These are phyloP conservation scores for Daldinia loculata DNA, from an alignment of 495 filamentous ascomycete genomes.

Conservation along the genomic window DNA sequence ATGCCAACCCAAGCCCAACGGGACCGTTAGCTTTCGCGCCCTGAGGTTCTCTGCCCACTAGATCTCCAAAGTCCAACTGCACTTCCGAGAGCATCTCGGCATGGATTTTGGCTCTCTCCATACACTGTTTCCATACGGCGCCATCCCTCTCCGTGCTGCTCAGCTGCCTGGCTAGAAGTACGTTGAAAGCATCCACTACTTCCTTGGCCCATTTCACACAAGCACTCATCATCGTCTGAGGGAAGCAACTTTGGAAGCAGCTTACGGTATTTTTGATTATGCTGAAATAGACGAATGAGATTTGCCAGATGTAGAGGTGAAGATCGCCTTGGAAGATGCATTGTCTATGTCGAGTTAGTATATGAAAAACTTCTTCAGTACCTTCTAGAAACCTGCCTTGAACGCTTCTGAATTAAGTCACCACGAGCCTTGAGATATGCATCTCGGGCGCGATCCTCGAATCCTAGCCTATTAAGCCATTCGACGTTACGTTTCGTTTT, in stretches of 20 bases:
- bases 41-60: constrained; percentile 60
- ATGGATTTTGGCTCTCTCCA: constrained; percentile 82
- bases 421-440: constrained; percentile 82
- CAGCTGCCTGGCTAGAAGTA: constrained; percentile 79
- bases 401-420: constrained; percentile 78
- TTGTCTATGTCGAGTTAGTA: constrained; percentile 66
- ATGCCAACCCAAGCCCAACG: constrained; percentile 56
- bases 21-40: constrained; percentile 39
- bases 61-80: constrained; percentile 85
- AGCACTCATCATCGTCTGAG: constrained; percentile 83
- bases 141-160: constrained; percentile 76
- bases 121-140: constrained; percentile 80
- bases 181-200: constrained; percentile 89
- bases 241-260: constrained; percentile 90
- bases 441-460: constrained; percentile 86
- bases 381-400: constrained; percentile 66
- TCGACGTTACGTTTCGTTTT: constrained; percentile 76
- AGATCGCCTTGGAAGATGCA: constrained; percentile 94
- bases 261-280: constrained; percentile 89
- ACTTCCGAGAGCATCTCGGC: constrained; percentile 82
- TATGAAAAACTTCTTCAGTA: neutral
- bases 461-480: constrained; percentile 87
- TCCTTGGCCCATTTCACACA: constrained; percentile 97
- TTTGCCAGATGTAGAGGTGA: constrained; percentile 88
- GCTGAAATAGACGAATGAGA: constrained; percentile 96